Percentiles rank a stretch among this genome's conserved stretches.
Conservation (phyloP, 2,329 filamentous ascomycete genomes). For the Microdochium trichocladiopsis region DNA sequence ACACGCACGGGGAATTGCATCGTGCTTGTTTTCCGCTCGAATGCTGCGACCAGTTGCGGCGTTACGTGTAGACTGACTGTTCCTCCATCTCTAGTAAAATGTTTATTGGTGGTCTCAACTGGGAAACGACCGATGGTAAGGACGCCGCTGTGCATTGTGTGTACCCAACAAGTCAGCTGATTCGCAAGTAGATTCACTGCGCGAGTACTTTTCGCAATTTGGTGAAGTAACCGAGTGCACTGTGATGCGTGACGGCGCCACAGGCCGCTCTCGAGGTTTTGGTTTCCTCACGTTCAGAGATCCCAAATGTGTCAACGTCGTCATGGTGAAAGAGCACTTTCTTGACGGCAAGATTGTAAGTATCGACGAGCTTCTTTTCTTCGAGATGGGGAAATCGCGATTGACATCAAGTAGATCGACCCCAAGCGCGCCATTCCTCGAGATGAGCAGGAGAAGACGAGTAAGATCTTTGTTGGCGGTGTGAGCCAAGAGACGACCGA, state of each 20-base stretch:
- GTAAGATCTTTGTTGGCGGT: slow-evolving; percentile 97
- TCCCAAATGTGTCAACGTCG: slow-evolving; percentile 94
- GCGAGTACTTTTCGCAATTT: slow-evolving; percentile 96
- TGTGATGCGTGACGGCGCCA: slow-evolving; percentile 96
- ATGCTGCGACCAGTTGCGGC: too few relatives aligned
- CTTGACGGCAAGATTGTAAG: slow-evolving; percentile 97
- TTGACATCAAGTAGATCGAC: slow-evolving; percentile 63
- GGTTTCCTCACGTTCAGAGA: slow-evolving; percentile 98
- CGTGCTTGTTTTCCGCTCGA: too few relatives aligned
- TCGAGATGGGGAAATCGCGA: background rate
- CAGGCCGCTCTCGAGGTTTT: slow-evolving; percentile 89
- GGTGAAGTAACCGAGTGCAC: slow-evolving; percentile 97
- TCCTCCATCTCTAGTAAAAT: slow-evolving; percentile 66
- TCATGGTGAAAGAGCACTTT: slow-evolving; percentile 99
- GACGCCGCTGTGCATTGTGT: slow-evolving; percentile 8
- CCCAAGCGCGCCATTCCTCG: slow-evolving; percentile 95
- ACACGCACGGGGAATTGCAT: too few relatives aligned
- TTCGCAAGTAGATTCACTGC: slow-evolving; percentile 69
- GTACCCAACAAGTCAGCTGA: slow-evolving; percentile 5
- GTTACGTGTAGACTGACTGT: background rate
- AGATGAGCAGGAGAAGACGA: slow-evolving; percentile 96
- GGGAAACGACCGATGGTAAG: slow-evolving; percentile 98
- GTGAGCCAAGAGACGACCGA: slow-evolving; percentile 97
- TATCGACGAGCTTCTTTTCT: slow-evolving; percentile 7
- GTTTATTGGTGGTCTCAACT: slow-evolving; percentile 98